Evolutionary conservation across 2,329 filamentous ascomycete genomes (phyloP).

Genomic region (Leptographium procerum): DNA sequence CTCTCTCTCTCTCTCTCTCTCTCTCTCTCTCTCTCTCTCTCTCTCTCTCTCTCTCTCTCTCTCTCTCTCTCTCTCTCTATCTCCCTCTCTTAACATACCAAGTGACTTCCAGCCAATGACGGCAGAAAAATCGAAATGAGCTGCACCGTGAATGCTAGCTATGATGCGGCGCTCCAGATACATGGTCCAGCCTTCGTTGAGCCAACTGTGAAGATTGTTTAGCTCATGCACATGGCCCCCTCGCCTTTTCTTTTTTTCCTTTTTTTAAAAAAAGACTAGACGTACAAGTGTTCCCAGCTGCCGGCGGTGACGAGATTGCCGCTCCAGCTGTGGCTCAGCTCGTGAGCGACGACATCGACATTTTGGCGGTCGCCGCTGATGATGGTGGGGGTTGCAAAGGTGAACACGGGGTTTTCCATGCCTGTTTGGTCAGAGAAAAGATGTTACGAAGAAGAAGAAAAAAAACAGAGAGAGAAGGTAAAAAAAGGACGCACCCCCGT

Average conservation of each 20-base stretch:
- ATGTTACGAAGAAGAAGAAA: background rate
- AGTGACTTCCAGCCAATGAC: constrained; percentile 94
- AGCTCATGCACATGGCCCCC: background rate
- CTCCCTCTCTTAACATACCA: constrained; percentile 27
- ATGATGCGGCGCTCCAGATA: constrained; percentile 85
- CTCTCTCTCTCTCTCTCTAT: no score
- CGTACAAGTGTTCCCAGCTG: constrained; percentile 70
- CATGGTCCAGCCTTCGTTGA: constrained; percentile 80
- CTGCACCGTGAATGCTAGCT: constrained; percentile 66
- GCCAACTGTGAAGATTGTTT: constrained; percentile 37
- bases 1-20: no score
- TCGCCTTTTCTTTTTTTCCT: background rate
- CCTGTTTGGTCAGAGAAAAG: constrained; percentile 26
- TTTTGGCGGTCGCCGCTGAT: constrained; percentile 87
- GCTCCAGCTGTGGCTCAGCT: constrained; percentile 68
- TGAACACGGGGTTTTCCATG: constrained; percentile 90
- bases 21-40: no score
- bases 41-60: no score
- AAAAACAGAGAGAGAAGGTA: background rate
- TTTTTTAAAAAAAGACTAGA: constrained; percentile 5
- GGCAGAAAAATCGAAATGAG: constrained; percentile 83
- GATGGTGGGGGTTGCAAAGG: constrained; percentile 88
- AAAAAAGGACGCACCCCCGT: constrained; percentile 51
- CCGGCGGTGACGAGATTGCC: constrained; percentile 73
- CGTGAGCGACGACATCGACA: constrained; percentile 91